These are phyloP conservation scores for Corymbia citriodora DNA, from an alignment of 441 rosid species.

Conservation along the genomic window DNA sequence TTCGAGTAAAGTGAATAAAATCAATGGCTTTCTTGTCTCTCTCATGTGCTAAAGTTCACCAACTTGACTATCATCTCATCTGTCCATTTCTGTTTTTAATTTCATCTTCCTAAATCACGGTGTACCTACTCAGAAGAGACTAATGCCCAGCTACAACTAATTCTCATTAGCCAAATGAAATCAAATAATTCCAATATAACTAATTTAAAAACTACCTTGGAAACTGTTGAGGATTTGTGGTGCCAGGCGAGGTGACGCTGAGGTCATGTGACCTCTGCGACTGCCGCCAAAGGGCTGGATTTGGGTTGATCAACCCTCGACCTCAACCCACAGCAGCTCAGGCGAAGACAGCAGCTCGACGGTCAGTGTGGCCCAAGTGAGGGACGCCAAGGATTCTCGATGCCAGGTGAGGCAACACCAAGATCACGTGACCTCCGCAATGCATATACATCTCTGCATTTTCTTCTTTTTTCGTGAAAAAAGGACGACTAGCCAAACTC, in stretches of 20 bases:
- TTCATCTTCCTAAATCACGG: background rate
- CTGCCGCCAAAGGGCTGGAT: background rate
- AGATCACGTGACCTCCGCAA: background rate
- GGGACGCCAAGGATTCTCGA: background rate
- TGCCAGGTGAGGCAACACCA: background rate
- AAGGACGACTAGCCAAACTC: background rate
- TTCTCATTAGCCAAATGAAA: background rate
- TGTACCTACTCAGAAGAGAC: background rate
- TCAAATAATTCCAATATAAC: background rate
- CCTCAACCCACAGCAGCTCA: background rate
- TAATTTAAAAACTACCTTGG: background rate
- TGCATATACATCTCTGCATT: background rate
- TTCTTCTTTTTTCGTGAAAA: background rate
- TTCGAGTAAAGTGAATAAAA: background rate
- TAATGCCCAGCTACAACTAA: background rate
- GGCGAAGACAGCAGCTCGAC: background rate
- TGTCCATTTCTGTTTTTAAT: background rate
- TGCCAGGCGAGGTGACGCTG: accelerated
- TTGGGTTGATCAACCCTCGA: background rate
- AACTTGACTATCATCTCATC: background rate
- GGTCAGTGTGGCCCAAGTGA: background rate
- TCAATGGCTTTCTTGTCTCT: background rate
- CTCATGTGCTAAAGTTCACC: background rate
- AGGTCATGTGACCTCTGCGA: background rate
- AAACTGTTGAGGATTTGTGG: background rate